These are phyloP conservation scores for Neonectria faginata DNA, from an alignment of 2,329 filamentous ascomycete genomes.

Conservation along the genomic window DNA sequence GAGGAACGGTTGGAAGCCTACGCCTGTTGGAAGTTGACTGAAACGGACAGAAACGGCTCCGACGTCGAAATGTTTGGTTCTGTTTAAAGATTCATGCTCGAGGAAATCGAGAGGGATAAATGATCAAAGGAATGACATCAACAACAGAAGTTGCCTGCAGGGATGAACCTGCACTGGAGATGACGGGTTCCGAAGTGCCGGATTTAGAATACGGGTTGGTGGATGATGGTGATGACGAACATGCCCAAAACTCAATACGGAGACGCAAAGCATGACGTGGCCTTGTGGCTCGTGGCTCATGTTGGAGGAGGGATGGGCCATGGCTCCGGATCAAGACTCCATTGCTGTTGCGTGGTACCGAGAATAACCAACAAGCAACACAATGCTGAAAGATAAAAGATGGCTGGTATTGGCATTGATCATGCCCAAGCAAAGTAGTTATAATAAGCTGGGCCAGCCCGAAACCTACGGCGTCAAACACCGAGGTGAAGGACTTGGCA, in stretches of 20 bases:
- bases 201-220: slow-evolving; percentile 3
- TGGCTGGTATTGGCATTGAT: slow-evolving; percentile 8
- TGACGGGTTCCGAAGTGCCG: not conserved
- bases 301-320: not conserved
- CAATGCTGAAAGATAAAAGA: not conserved
- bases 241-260: too few species aligned
- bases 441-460: not conserved
- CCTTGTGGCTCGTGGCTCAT: not conserved
- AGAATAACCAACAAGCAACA: not conserved
- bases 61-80: not conserved
- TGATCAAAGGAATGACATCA: not conserved
- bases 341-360: not conserved
- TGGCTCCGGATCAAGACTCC: not conserved
- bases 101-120: not conserved
- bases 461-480: not conserved
- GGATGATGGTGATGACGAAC: not conserved
- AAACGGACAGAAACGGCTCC: too few species aligned
- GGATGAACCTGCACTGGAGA: not conserved
- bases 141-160: too few species aligned
- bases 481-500: not conserved
- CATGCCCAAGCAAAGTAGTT: not conserved
- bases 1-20: not conserved
- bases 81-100: too few species aligned
- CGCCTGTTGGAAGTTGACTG: not conserved
- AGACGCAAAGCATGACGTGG: not conserved